Percentiles rank a stretch among this genome's conserved stretches.
phyloP scores from a whole-genome alignment of 805 yeast genomes.

The Kuraishia piskuri region DNA sequence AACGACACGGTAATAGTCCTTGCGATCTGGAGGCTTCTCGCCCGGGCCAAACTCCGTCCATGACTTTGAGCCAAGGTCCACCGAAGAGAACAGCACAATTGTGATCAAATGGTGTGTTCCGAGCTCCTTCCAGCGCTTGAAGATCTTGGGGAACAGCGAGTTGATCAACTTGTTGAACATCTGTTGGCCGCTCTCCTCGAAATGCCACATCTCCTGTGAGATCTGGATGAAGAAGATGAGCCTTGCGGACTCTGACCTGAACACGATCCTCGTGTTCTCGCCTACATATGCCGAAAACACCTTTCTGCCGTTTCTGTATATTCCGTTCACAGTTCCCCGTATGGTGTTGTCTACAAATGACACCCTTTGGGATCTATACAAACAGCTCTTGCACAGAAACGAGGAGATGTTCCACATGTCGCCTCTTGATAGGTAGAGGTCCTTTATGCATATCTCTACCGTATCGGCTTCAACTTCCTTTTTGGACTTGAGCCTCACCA shows the following conservation, averaged over 20 bases:
- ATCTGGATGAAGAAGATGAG: slow-evolving; percentile 78
- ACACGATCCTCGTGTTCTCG: slow-evolving; percentile 66
- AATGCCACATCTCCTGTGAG: slow-evolving; percentile 96
- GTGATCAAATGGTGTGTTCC: slow-evolving; percentile 90
- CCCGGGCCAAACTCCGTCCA: slow-evolving; percentile 61
- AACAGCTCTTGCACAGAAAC: slow-evolving; percentile 50
- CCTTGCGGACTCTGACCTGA: slow-evolving; percentile 86
- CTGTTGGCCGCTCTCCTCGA: slow-evolving; percentile 93
- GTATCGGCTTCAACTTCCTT: slow-evolving; percentile 64
- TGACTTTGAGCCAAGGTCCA: slow-evolving; percentile 42
- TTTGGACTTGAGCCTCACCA: slow-evolving; percentile 38
- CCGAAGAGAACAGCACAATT: slow-evolving; percentile 78
- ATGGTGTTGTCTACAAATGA: slow-evolving; percentile 51
- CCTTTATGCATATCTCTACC: slow-evolving; percentile 74
- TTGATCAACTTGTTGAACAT: slow-evolving; percentile 88
- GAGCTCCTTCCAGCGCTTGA: slow-evolving; percentile 77
- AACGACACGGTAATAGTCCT: slow-evolving; percentile 85
- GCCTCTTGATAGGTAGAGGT: slow-evolving; percentile 75
- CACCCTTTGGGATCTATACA: slow-evolving; percentile 57
- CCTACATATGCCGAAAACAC: slow-evolving; percentile 73
- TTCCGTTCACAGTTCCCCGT: slow-evolving; percentile 53
- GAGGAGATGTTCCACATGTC: slow-evolving; percentile 87
- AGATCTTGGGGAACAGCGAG: slow-evolving; percentile 84
- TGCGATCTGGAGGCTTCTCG: slow-evolving; percentile 54
- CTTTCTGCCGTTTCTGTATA: slow-evolving; percentile 60